Percentiles rank a stretch among this genome's conserved stretches.
These are phyloP conservation scores for Lumnitzera littorea DNA, from an alignment of 345 rosid species.

Conservation along the genomic window DNA sequence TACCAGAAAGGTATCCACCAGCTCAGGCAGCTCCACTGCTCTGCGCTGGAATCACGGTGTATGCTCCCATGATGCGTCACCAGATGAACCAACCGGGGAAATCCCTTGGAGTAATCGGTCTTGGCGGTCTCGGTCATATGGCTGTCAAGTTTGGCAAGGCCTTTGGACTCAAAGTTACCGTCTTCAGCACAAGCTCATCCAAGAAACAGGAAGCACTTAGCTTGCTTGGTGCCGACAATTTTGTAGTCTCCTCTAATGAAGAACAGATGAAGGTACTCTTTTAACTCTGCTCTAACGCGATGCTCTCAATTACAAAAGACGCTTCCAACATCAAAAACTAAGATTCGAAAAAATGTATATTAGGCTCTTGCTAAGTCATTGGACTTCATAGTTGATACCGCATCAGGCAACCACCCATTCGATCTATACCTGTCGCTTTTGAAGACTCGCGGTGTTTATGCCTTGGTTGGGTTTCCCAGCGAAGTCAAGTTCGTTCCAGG, in stretches of 20 bases:
- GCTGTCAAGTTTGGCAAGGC: conserved; percentile 96
- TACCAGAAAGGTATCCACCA: conserved; percentile 67
- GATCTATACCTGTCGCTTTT: conserved; percentile 75
- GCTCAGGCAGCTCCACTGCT: conserved; percentile 81
- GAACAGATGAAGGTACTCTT: conserved; percentile 72
- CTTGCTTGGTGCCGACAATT: conserved; percentile 59
- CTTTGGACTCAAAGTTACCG: conserved; percentile 73
- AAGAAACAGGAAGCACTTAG: conserved; percentile 80
- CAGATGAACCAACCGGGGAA: conserved; percentile 86
- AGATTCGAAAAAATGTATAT: background rate
- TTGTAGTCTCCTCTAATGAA: conserved; percentile 64
- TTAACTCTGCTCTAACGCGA: background rate
- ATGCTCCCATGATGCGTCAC: conserved; percentile 76
- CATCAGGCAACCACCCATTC: conserved; percentile 83
- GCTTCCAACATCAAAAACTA: background rate
- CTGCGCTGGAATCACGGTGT: conserved; percentile 90
- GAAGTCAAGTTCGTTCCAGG: conserved; percentile 78
- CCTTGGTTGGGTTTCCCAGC: conserved; percentile 72
- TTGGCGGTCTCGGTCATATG: conserved; percentile 98
- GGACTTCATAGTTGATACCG: conserved; percentile 75
- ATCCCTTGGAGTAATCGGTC: conserved; percentile 79
- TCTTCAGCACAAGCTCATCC: conserved; percentile 75
- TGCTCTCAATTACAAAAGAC: too few relatives aligned
- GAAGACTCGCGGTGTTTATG: conserved; percentile 60
- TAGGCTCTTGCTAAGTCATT: conserved; percentile 59